Evolutionary conservation across 1,284 basidiomycete genomes (phyloP).

Genomic region (Puccinia polysora): DNA sequence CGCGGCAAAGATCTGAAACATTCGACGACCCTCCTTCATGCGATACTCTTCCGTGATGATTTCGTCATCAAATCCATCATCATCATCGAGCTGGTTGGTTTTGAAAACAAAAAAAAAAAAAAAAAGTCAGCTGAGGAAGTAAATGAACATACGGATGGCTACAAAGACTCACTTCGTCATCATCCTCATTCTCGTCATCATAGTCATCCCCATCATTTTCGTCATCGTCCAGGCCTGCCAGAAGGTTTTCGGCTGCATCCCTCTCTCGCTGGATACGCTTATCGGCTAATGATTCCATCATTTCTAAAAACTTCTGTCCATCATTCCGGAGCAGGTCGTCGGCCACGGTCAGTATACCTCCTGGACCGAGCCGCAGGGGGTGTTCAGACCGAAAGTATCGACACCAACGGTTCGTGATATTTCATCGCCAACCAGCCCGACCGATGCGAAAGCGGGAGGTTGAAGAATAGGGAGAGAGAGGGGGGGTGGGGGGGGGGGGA

Average conservation of each 20-base stretch:
- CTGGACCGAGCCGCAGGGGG: slow-evolving; percentile 58
- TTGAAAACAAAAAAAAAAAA: background rate
- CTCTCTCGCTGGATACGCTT: slow-evolving; percentile 87
- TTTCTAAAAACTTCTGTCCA: slow-evolving; percentile 96
- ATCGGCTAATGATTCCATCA: slow-evolving; percentile 99
- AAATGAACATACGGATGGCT: background rate
- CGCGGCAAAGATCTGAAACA: slow-evolving; percentile 99
- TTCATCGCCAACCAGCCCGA: slow-evolving; percentile 38
- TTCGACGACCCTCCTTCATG: slow-evolving; percentile 95
- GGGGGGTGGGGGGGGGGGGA: slow-evolving; percentile 26
- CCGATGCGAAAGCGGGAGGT: slow-evolving; percentile 27
- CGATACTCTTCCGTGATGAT: slow-evolving; percentile 65
- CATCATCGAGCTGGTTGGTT: slow-evolving; percentile 46
- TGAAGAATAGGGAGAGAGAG: too few species aligned
- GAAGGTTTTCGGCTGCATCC: slow-evolving; percentile 64
- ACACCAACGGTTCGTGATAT: slow-evolving; percentile 2
- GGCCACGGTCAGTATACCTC: slow-evolving; percentile 93
- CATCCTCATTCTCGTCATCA: slow-evolving; percentile 57
- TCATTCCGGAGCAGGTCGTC: slow-evolving; percentile 98
- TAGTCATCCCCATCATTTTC: slow-evolving; percentile 60
- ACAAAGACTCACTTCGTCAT: slow-evolving; percentile 52
- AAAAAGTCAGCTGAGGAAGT: slow-evolving; percentile 50
- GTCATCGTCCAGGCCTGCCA: slow-evolving; percentile 62
- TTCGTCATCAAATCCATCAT: slow-evolving; percentile 52
- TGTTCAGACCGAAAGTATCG: slow-evolving; percentile 46